A percentile compares a stretch with the other conserved stretches of the same genome.
These are phyloP conservation scores for Mrakia frigida DNA, from an alignment of 768 basidiomycete species.

Conservation along the genomic window DNA sequence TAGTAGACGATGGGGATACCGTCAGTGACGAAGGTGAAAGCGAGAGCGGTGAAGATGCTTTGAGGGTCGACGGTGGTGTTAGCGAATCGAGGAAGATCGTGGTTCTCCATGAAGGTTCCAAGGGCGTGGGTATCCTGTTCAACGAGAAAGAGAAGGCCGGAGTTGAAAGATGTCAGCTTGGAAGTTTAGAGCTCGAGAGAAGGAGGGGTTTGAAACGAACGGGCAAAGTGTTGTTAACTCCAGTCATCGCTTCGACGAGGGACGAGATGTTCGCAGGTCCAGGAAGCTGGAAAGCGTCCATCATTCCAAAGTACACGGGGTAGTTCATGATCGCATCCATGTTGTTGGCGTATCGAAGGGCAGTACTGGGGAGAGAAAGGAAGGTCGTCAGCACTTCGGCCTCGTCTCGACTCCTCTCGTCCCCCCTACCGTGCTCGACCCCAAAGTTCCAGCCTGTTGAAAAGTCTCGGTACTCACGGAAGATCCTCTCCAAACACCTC, in stretches of 20 bases:
- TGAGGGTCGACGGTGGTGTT: constrained; percentile 68
- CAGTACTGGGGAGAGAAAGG: constrained; percentile 8
- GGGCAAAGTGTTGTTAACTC: constrained; percentile 20
- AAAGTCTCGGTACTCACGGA: neutral
- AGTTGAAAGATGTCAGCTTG: no score
- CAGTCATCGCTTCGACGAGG: constrained; percentile 45
- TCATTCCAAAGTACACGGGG: constrained; percentile 62
- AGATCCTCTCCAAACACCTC: constrained; percentile 53
- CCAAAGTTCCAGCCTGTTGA: neutral
- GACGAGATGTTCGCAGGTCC: constrained; percentile 61
- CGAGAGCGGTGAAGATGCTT: constrained; percentile 68
- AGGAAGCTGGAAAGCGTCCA: constrained; percentile 64
- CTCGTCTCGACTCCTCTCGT: neutral
- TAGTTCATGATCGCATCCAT: constrained; percentile 33
- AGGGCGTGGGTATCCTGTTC: constrained; percentile 47
- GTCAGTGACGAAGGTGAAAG: constrained; percentile 68
- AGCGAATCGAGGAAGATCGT: constrained; percentile 69
- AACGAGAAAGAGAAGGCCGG: no score
- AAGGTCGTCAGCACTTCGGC: neutral
- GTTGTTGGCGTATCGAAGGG: constrained; percentile 22
- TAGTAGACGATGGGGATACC: constrained; percentile 81
- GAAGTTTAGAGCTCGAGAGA: neutral
- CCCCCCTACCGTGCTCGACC: neutral
- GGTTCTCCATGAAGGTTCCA: constrained; percentile 76
- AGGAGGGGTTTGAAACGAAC: neutral